Percentiles rank a stretch among this genome's conserved stretches.
phyloP scores from a whole-genome alignment of 2,329 filamentous ascomycete genomes.

The Phoma sp. region DNA sequence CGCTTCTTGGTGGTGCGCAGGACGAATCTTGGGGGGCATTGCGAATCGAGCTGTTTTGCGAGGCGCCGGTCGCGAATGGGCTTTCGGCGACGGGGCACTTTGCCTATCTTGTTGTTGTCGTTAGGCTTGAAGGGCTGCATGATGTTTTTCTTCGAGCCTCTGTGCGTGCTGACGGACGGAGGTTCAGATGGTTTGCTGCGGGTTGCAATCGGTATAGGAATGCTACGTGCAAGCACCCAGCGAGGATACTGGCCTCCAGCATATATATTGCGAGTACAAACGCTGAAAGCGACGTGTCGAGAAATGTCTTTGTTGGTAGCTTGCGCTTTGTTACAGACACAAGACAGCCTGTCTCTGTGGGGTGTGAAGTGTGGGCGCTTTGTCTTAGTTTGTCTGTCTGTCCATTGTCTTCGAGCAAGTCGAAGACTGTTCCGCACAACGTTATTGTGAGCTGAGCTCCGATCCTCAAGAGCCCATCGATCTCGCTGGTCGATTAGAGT shows the following conservation, averaged over 20 bases:
- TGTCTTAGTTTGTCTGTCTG: slow-evolving; percentile 28
- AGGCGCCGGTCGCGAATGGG: slow-evolving; percentile 21
- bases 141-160: too few relatives aligned
- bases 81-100: slow-evolving; percentile 14
- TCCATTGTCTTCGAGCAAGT: slow-evolving; percentile 23
- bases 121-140: background rate
- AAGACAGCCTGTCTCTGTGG: slow-evolving; percentile 24
- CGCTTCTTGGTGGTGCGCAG: slow-evolving; percentile 12
- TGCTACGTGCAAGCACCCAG: slow-evolving; percentile 10
- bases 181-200: too few relatives aligned
- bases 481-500: background rate
- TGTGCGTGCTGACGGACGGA: too few relatives aligned
- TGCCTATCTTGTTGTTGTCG: slow-evolving; percentile 21
- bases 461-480: background rate
- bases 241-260: slow-evolving; percentile 18
- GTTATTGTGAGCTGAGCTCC: slow-evolving; percentile 5
- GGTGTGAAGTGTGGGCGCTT: slow-evolving; percentile 28
- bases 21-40: background rate
- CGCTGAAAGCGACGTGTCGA: slow-evolving; percentile 26
- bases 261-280: slow-evolving; percentile 39
- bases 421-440: slow-evolving; percentile 21
- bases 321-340: slow-evolving; percentile 37
- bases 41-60: background rate
- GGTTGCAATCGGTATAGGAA: background rate
- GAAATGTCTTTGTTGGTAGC: slow-evolving; percentile 31